Evolutionary conservation across 2,329 filamentous ascomycete genomes (phyloP).

Genomic region (Fusarium fujikuroi): DNA sequence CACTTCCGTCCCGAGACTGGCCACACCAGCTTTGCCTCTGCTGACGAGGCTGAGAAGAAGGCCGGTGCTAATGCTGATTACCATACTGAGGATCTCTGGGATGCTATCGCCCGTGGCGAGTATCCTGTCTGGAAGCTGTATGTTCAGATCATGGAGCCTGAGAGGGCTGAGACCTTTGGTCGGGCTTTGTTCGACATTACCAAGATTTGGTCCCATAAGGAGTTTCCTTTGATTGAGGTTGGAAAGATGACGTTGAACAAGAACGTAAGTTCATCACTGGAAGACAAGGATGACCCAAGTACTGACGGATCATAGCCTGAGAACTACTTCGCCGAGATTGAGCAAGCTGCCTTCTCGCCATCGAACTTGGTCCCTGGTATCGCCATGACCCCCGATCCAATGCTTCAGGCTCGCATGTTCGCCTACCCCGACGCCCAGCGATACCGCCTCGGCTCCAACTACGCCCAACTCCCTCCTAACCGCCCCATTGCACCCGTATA

Average conservation of each 20-base stretch:
- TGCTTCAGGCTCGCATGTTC: slow-evolving; percentile 16
- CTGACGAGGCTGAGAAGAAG: slow-evolving; percentile 4
- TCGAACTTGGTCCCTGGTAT: slow-evolving; percentile 7
- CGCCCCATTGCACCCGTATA: neutral
- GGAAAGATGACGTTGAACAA: slow-evolving; percentile 63
- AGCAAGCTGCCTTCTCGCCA: slow-evolving; percentile 10
- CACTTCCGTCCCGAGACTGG: slow-evolving; percentile 21
- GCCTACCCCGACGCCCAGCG: slow-evolving; percentile 12
- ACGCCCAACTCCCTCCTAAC: neutral
- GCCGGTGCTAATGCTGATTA: slow-evolving; percentile 24
- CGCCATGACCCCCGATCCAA: neutral
- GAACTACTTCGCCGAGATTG: slow-evolving; percentile 14
- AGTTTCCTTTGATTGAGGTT: slow-evolving; percentile 60
- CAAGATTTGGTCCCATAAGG: slow-evolving; percentile 62
- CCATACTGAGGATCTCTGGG: slow-evolving; percentile 35
- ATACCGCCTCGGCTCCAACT: slow-evolving; percentile 12
- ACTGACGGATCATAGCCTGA: neutral
- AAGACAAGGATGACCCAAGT: rapidly evolving
- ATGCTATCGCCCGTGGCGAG: slow-evolving; percentile 57
- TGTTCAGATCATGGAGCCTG: slow-evolving; percentile 64
- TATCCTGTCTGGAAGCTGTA: slow-evolving; percentile 63
- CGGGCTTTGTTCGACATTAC: slow-evolving; percentile 67
- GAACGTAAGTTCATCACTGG: slow-evolving; percentile 7
- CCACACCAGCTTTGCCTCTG: neutral
- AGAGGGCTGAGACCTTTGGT: slow-evolving; percentile 59